Evolutionary conservation across 2,329 filamentous ascomycete genomes (phyloP).

Genomic region (Diplodia sapinea): DNA sequence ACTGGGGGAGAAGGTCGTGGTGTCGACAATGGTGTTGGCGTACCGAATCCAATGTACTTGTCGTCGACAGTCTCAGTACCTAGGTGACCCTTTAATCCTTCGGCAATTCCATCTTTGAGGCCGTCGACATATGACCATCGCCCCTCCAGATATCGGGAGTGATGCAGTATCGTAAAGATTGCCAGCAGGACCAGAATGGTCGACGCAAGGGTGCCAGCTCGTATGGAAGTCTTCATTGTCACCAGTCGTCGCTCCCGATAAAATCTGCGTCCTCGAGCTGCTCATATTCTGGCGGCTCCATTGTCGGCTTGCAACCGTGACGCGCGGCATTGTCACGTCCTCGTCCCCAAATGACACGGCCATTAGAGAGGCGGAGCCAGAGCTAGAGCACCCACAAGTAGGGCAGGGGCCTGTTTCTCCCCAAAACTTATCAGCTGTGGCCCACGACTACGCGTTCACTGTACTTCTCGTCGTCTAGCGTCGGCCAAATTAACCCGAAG

Average conservation of each 20-base stretch:
- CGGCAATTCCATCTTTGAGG: conserved; percentile 11
- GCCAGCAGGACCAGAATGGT: conserved; percentile 14
- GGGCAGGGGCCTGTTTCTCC: not conserved
- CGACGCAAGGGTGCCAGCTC: conserved; percentile 22
- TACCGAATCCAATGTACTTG: conserved; percentile 28
- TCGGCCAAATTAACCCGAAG: conserved; percentile 21
- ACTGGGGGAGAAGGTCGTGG: not conserved
- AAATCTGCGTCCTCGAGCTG: not conserved
- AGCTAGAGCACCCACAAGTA: not conserved
- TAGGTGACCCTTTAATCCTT: not conserved
- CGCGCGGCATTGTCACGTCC: conserved; percentile 17
- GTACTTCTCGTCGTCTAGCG: conserved; percentile 19
- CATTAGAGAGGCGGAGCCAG: not conserved
- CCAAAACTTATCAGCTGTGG: conserved; percentile 6
- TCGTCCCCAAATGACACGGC: not conserved
- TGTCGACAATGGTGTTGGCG: not conserved
- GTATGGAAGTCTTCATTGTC: conserved; percentile 28
- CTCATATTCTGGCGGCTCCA: not conserved
- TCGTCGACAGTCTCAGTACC: conserved; percentile 7
- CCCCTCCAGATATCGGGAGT: conserved; percentile 22
- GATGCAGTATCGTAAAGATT: conserved; percentile 6
- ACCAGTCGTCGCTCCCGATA: not conserved
- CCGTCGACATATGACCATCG: conserved; percentile 17
- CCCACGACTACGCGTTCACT: conserved; percentile 24
- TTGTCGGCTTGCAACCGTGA: not conserved